Conservation (phyloP, 225 moss, liverwort and hornwort genomes). For the Anthoceros angustus region DNA sequence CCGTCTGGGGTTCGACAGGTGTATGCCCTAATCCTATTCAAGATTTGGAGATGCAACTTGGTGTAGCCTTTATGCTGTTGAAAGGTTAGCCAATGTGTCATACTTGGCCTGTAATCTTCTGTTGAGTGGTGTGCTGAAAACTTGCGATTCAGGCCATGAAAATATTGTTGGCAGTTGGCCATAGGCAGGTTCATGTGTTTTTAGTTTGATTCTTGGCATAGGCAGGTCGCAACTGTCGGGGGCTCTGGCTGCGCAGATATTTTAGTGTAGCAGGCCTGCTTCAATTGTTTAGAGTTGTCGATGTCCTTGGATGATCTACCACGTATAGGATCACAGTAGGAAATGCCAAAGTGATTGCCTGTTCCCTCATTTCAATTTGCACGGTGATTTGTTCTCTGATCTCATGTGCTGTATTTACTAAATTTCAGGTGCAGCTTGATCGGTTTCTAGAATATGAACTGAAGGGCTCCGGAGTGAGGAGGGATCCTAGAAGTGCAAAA, state of each 20-base stretch:
- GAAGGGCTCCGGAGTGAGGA: slow-evolving; percentile 36
- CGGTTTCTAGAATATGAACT: slow-evolving; percentile 75
- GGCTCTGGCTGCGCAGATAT: too few species aligned
- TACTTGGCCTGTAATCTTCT: not conserved
- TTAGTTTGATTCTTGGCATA: too few species aligned
- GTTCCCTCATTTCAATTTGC: not conserved
- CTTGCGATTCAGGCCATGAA: too few species aligned
- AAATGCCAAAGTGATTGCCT: too few species aligned
- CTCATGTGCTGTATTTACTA: not conserved
- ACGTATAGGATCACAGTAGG: too few species aligned
- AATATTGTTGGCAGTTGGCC: too few species aligned
- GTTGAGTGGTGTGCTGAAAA: too few species aligned
- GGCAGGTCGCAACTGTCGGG: too few species aligned
- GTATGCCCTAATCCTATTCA: slow-evolving; percentile 2
- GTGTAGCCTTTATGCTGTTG: not conserved
- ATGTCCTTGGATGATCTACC: too few species aligned
- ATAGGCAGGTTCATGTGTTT: too few species aligned
- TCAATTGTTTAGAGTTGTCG: too few species aligned
- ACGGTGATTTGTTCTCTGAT: not conserved
- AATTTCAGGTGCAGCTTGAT: slow-evolving; percentile 61
- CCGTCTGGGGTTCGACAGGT: slow-evolving; percentile 94
- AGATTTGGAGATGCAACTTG: slow-evolving; percentile 1
- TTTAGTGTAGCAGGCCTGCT: too few species aligned
- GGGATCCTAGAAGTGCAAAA: slow-evolving; percentile 37
- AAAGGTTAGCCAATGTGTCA: not conserved